Conservation (phyloP, 352 stramenopile genomes). For the Phytophthora ohioensis region DNA sequence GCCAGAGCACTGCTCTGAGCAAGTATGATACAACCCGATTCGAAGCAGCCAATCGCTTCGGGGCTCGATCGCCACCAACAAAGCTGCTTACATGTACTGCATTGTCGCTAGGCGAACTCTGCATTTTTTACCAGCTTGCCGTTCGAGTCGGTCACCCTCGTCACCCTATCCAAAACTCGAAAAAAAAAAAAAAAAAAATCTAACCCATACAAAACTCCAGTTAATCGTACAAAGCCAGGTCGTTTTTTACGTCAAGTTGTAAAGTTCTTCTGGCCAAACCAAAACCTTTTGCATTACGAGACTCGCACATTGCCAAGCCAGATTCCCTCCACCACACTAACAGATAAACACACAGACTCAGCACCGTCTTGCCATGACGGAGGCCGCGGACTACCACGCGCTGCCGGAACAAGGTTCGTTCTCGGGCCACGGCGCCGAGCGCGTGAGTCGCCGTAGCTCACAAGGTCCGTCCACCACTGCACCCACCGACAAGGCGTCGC, state of each 20-base stretch:
- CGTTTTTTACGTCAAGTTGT: constrained; percentile 9
- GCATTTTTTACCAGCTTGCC: not conserved
- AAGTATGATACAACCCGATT: too few relatives aligned
- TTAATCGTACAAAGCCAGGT: constrained; percentile 4
- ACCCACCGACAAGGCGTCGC: constrained; percentile 27
- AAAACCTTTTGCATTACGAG: constrained; percentile 8
- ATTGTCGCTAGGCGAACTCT: constrained; percentile 5
- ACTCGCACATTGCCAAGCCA: constrained; percentile 2
- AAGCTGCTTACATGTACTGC: constrained; percentile 1
- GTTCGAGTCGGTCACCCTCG: not conserved
- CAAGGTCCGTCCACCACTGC: constrained; percentile 16
- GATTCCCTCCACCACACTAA: not conserved
- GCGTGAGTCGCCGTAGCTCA: constrained; percentile 32
- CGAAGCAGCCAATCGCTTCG: not conserved
- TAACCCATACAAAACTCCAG: constrained; percentile 6
- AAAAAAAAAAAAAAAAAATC: not conserved
- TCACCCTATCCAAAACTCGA: not conserved
- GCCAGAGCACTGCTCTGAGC: not conserved
- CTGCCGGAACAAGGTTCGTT: constrained; percentile 36
- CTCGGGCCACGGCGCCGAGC: constrained; percentile 37
- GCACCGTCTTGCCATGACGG: constrained; percentile 32
- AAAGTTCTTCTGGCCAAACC: constrained; percentile 1
- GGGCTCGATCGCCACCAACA: not conserved
- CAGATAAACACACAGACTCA: not conserved
- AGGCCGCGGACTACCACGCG: constrained; percentile 43